Percentiles rank a stretch among this genome's conserved stretches.
These are phyloP conservation scores for Monilinia aucupariae DNA, from an alignment of 2,329 filamentous ascomycete species.

Conservation along the genomic window DNA sequence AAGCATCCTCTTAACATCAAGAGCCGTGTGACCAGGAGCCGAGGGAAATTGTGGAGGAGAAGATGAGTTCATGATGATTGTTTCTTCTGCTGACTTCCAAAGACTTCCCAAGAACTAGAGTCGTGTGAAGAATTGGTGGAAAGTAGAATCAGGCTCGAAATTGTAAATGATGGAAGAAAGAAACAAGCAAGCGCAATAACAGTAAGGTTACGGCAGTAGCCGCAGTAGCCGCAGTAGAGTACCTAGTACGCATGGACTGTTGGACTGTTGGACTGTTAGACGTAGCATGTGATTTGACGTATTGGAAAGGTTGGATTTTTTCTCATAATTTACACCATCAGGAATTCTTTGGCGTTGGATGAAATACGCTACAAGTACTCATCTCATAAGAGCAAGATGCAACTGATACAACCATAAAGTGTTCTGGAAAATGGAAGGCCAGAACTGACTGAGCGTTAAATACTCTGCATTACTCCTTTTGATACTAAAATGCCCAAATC, in stretches of 20 bases:
- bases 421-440: not conserved
- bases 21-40: not conserved
- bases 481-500: conserved; percentile 25
- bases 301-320: not conserved
- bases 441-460: conserved; percentile 8
- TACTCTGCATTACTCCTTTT: conserved; percentile 24
- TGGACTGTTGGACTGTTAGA: too few relatives aligned
- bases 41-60: not conserved
- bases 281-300: not conserved
- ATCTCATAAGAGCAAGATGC: not conserved
- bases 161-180: not conserved
- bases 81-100: not conserved
- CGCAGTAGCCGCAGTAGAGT: not conserved
- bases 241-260: not conserved
- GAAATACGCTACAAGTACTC: not conserved
- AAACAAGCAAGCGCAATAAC: not conserved
- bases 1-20: conserved; percentile 1
- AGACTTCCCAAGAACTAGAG: not conserved
- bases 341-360: not conserved
- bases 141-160: not conserved
- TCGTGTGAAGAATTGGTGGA: not conserved
- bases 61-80: not conserved
- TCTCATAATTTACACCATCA: not conserved
- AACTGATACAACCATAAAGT: not conserved
- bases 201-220: not conserved